phyloP scores from a whole-genome alignment of 1,284 basidiomycete species.

The Puccinia coronata region DNA sequence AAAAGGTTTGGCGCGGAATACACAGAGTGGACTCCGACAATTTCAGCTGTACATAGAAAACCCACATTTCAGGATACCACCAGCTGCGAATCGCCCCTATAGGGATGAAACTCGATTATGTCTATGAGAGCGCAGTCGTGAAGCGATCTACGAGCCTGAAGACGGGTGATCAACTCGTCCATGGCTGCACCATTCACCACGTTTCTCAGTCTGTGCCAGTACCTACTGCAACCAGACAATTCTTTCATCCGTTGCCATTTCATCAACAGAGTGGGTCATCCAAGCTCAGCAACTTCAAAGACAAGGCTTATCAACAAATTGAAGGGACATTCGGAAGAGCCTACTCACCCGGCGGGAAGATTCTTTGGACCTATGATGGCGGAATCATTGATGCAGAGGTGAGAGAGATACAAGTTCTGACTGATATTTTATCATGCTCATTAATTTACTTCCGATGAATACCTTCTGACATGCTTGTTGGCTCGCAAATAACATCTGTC shows the following conservation, averaged over 20 bases:
- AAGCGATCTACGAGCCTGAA: neutral
- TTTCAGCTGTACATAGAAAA: too few relatives aligned
- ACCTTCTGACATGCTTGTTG: neutral
- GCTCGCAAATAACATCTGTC: neutral
- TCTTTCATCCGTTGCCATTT: neutral
- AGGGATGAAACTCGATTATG: neutral
- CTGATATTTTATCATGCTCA: too few relatives aligned
- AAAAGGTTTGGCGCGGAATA: too few relatives aligned
- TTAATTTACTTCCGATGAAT: neutral
- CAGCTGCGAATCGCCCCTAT: neutral
- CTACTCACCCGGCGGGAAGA: slow-evolving; percentile 8
- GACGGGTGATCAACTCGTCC: neutral
- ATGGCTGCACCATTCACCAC: neutral
- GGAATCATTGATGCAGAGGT: neutral
- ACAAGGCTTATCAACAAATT: neutral
- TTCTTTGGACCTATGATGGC: neutral
- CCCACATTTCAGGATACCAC: too few relatives aligned
- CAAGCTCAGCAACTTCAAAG: too few relatives aligned
- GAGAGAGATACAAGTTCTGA: too few relatives aligned
- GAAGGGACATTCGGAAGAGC: neutral
- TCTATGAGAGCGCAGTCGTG: neutral
- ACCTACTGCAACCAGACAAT: neutral
- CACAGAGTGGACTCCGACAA: too few relatives aligned
- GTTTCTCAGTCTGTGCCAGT: neutral
- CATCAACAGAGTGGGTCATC: slow-evolving; percentile 30